phyloP scores from a whole-genome alignment of 2,329 filamentous ascomycete genomes.

The Ophiostoma piceae region DNA sequence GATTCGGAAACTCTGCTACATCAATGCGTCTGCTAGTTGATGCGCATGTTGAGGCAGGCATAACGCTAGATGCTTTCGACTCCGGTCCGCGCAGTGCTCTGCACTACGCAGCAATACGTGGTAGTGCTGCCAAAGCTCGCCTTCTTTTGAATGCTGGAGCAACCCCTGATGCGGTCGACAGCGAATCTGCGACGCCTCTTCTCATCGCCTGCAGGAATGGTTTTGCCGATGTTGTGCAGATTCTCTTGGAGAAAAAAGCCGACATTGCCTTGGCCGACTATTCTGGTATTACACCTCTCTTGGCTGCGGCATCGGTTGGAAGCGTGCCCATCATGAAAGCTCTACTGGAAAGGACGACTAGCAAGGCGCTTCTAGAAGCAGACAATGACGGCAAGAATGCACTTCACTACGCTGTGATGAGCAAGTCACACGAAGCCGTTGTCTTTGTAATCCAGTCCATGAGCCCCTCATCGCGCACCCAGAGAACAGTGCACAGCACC shows the following conservation, averaged over 20 bases:
- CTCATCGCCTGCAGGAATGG: neutral
- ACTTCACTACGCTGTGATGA: neutral
- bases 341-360: neutral
- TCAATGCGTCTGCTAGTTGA: neutral
- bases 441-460: neutral
- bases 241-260: neutral
- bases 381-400: neutral
- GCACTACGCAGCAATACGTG: neutral
- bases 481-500: neutral
- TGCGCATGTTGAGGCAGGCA: neutral
- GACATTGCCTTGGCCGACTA: neutral
- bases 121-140: neutral
- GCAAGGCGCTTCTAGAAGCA: neutral
- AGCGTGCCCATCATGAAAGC: neutral
- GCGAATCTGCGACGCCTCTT: neutral
- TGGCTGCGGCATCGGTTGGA: neutral
- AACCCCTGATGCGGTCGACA: neutral
- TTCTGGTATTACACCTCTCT: neutral
- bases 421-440: slow-evolving; percentile 1
- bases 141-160: neutral
- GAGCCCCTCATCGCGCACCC: neutral
- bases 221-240: neutral
- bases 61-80: neutral
- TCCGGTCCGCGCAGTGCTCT: neutral
- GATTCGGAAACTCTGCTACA: neutral